Evolutionary conservation across 108 stramenopile species (phyloP).

Genomic region (Skeletonema potamos): DNA sequence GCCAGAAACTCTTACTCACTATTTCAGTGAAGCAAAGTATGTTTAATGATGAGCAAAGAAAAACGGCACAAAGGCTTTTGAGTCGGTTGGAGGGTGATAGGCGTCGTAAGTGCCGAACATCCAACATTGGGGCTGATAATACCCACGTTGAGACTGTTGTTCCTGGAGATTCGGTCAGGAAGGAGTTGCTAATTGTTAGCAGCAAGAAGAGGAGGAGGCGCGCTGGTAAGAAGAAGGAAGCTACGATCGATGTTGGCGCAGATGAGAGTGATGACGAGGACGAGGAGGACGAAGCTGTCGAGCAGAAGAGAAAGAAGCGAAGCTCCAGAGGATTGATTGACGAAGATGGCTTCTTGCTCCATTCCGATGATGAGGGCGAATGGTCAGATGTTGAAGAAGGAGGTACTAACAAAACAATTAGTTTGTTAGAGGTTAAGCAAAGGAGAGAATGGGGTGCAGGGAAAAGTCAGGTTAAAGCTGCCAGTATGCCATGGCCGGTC

Average conservation of each 20-base stretch:
- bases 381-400: slow-evolving; percentile 80
- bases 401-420: slow-evolving; percentile 61
- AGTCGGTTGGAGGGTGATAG: slow-evolving; percentile 80
- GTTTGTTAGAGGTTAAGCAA: slow-evolving; percentile 73
- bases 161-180: slow-evolving; percentile 47
- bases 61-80: slow-evolving; percentile 58
- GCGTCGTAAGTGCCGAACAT: slow-evolving; percentile 71
- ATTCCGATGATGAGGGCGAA: slow-evolving; percentile 82
- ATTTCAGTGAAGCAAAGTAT: slow-evolving; percentile 79
- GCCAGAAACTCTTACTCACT: slow-evolving; percentile 77
- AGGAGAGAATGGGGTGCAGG: slow-evolving; percentile 81
- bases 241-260: slow-evolving; percentile 13
- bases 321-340: slow-evolving; percentile 24
- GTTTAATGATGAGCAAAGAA: slow-evolving; percentile 78
- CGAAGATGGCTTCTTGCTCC: slow-evolving; percentile 70
- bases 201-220: slow-evolving; percentile 64
- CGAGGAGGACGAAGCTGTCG: slow-evolving; percentile 8
- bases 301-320: slow-evolving; percentile 14
- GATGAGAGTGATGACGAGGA: slow-evolving; percentile 34
- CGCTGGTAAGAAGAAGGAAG: slow-evolving; percentile 44
- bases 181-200: slow-evolving; percentile 73
- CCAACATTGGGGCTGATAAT: slow-evolving; percentile 36
- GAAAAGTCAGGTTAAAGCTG: slow-evolving; percentile 73
- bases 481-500: slow-evolving; percentile 82
- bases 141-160: slow-evolving; percentile 10